A percentile compares a stretch with the other conserved stretches of the same genome.
These are phyloP conservation scores for Candida germanica DNA, from an alignment of 805 yeast species.

Conservation along the genomic window DNA sequence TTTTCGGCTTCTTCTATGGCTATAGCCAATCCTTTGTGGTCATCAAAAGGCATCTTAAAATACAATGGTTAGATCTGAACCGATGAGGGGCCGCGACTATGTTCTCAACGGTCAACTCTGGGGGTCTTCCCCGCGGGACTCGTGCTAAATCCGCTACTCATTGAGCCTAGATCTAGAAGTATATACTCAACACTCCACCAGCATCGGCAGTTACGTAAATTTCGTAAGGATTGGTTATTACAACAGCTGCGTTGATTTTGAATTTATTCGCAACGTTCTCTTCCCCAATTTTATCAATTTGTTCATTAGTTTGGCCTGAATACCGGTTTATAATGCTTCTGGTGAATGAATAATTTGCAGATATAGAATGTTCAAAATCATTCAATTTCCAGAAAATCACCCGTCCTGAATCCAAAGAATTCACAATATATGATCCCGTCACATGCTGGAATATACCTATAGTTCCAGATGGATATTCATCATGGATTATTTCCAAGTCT, in stretches of 20 bases:
- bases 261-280: background rate
- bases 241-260: conserved; percentile 41
- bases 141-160: too few relatives aligned
- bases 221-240: conserved; percentile 49
- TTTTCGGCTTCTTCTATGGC: conserved; percentile 71
- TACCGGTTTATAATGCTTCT: conserved; percentile 6
- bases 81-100: too few relatives aligned
- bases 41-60: conserved; percentile 52
- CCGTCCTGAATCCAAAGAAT: conserved; percentile 5
- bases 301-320: conserved; percentile 10
- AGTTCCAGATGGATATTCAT: background rate
- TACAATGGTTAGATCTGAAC: too few relatives aligned
- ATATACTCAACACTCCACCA: conserved; percentile 52
- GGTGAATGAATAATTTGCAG: conserved; percentile 7
- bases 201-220: conserved; percentile 67
- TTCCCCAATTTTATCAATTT: background rate
- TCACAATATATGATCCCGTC: conserved; percentile 7
- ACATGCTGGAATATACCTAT: conserved; percentile 7
- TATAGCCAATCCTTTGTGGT: conserved; percentile 59
- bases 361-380: conserved; percentile 10
- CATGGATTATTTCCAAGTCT: conserved; percentile 9
- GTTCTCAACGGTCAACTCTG: too few relatives aligned
- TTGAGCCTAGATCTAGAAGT: too few relatives aligned
- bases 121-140: too few relatives aligned
- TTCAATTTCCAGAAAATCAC: conserved; percentile 12